Percentiles rank a stretch among this genome's conserved stretches.
These are phyloP conservation scores for Suhomyces maxii DNA, from an alignment of 1,139 yeast genomes.

Conservation along the genomic window DNA sequence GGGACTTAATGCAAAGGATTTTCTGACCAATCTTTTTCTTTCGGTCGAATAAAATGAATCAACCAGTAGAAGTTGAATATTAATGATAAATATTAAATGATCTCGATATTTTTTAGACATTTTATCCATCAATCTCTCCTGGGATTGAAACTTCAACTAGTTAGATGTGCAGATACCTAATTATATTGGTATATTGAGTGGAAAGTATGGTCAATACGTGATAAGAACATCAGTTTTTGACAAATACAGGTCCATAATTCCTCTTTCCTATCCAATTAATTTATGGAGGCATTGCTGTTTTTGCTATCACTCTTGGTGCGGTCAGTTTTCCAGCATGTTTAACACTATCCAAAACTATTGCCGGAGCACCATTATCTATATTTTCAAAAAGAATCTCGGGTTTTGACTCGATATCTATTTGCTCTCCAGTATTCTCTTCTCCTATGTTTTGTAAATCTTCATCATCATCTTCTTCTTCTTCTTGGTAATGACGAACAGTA, in stretches of 20 bases:
- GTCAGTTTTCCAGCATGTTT: conserved; percentile 4
- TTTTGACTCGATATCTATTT: conserved; percentile 21
- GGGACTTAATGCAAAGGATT: no score
- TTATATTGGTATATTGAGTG: no score
- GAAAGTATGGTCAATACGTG: no score
- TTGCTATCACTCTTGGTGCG: conserved; percentile 15
- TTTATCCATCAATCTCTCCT: no score
- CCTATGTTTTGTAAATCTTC: not conserved
- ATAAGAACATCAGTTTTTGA: not conserved
- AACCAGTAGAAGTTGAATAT: no score
- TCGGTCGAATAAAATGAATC: no score
- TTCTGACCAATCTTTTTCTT: no score
- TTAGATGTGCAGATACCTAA: no score
- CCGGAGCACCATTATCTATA: conserved; percentile 39
- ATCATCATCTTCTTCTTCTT: conserved; percentile 15
- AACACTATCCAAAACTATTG: conserved; percentile 35
- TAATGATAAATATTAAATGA: no score
- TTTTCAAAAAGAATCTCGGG: conserved; percentile 43
- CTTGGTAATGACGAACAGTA: conserved; percentile 33
- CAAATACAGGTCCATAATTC: no score
- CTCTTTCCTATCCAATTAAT: not conserved
- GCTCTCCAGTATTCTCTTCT: conserved; percentile 1
- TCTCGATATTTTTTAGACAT: no score
- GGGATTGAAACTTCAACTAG: no score
- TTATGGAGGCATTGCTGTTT: conserved; percentile 24